Conservation (phyloP, 2,329 filamentous ascomycete genomes). For the Parascedosporium putredinis region DNA sequence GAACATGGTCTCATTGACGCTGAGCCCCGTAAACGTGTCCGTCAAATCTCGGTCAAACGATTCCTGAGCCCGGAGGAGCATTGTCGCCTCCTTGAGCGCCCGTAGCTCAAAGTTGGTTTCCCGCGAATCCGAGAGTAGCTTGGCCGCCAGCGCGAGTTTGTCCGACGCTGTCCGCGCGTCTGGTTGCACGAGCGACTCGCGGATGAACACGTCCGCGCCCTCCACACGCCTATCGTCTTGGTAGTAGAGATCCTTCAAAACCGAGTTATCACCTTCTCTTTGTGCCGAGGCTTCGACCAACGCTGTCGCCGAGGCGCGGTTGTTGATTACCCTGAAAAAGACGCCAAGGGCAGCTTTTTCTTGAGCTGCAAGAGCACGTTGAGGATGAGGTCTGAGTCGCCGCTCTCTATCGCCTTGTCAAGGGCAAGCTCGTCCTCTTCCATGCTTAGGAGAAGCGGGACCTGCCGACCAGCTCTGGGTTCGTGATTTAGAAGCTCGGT, state of each 20-base stretch:
- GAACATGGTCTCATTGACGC: conserved; percentile 85
- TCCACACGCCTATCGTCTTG: conserved; percentile 89
- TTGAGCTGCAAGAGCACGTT: conserved; percentile 81
- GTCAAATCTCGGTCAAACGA: conserved; percentile 74
- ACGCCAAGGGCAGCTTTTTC: conserved; percentile 79
- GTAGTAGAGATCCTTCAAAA: conserved; percentile 94
- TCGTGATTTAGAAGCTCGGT: conserved; percentile 90
- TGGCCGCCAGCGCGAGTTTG: conserved; percentile 78
- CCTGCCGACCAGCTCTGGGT: conserved; percentile 88
- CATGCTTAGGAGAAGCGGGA: conserved; percentile 86
- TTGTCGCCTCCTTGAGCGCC: conserved; percentile 67
- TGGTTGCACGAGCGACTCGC: conserved; percentile 68
- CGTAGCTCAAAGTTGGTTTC: conserved; percentile 66
- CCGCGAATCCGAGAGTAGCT: conserved; percentile 73
- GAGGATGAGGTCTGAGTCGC: conserved; percentile 86
- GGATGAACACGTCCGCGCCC: conserved; percentile 76
- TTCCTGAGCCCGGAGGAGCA: conserved; percentile 77
- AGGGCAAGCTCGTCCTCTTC: conserved; percentile 91
- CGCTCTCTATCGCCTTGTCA: conserved; percentile 92
- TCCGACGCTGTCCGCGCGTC: conserved; percentile 63
- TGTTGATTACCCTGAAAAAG: conserved; percentile 91
- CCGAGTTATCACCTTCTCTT: conserved; percentile 58
- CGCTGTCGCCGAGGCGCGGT: conserved; percentile 73
- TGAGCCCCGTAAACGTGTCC: conserved; percentile 68
- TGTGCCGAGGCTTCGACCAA: conserved; percentile 76